These are phyloP conservation scores for Onygenales sp. DNA, from an alignment of 2,329 filamentous ascomycete species.

Conservation along the genomic window DNA sequence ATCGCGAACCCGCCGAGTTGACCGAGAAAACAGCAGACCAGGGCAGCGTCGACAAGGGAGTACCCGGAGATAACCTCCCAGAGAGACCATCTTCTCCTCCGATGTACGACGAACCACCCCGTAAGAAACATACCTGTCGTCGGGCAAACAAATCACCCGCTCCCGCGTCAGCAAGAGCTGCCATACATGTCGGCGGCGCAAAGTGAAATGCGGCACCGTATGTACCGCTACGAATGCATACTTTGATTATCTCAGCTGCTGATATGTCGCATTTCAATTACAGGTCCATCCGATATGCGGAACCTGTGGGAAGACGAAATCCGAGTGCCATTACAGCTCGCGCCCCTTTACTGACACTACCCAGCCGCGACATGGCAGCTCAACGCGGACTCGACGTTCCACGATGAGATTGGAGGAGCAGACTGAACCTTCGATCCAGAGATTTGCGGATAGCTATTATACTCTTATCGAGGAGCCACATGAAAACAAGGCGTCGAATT, in stretches of 20 bases:
- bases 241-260: not conserved
- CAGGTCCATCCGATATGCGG: constrained; percentile 37
- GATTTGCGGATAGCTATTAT: constrained; percentile 12
- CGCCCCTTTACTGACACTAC: constrained; percentile 8
- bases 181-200: constrained; percentile 36
- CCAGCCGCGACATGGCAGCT: constrained; percentile 2
- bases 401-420: too few relatives aligned
- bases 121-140: not conserved
- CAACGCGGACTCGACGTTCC: too few relatives aligned
- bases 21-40: not conserved
- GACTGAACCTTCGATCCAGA: constrained; percentile 1
- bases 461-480: constrained; percentile 11
- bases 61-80: not conserved
- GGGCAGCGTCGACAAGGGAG: not conserved
- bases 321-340: constrained; percentile 34
- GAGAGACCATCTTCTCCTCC: not conserved
- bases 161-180: constrained; percentile 40
- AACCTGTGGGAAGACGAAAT: constrained; percentile 35
- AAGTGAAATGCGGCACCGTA: constrained; percentile 34
- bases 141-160: constrained; percentile 36
- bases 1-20: not conserved
- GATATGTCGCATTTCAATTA: not conserved
- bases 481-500: constrained; percentile 5
- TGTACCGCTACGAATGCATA: not conserved
- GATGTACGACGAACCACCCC: not conserved